phyloP scores from a whole-genome alignment of 306 rosid genomes.

The Senna tora region DNA sequence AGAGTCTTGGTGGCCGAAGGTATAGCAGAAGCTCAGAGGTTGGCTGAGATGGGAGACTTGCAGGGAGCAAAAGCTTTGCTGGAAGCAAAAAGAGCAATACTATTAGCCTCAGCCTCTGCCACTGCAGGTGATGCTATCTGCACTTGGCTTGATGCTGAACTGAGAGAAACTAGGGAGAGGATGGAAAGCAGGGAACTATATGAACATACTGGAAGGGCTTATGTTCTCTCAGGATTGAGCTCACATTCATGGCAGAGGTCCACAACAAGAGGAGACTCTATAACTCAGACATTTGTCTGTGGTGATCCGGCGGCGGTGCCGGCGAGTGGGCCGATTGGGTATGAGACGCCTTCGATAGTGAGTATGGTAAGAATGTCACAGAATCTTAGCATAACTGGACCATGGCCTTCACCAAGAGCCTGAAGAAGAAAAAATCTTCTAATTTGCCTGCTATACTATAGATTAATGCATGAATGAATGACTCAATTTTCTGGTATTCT shows the following conservation, averaged over 20 bases:
- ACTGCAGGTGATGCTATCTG: slow-evolving; percentile 50
- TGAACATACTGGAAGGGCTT: slow-evolving; percentile 67
- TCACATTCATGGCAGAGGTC: slow-evolving; percentile 79
- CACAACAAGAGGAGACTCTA: slow-evolving; percentile 67
- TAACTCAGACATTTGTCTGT: slow-evolving; percentile 14
- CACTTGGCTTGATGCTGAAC: slow-evolving; percentile 55
- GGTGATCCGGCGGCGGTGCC: too few relatives aligned
- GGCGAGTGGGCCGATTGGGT: slow-evolving; percentile 12
- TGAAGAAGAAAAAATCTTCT: background rate
- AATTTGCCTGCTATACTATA: background rate
- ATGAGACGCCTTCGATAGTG: slow-evolving; percentile 25
- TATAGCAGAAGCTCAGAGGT: slow-evolving; percentile 47
- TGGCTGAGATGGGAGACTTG: slow-evolving; percentile 53
- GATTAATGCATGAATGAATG: background rate
- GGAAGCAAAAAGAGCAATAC: slow-evolving; percentile 35
- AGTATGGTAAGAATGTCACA: slow-evolving; percentile 26
- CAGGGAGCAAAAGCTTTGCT: slow-evolving; percentile 52
- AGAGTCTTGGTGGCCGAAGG: slow-evolving; percentile 57
- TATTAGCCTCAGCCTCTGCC: slow-evolving; percentile 41
- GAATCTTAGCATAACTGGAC: background rate
- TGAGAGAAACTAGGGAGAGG: slow-evolving; percentile 66
- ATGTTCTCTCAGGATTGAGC: slow-evolving; percentile 68
- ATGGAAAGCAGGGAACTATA: slow-evolving; percentile 59
- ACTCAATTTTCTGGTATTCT: background rate
- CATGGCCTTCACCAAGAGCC: background rate